phyloP scores from a whole-genome alignment of 192 early-diverging fungal genomes.

The Globomyces pollinis-pini region DNA sequence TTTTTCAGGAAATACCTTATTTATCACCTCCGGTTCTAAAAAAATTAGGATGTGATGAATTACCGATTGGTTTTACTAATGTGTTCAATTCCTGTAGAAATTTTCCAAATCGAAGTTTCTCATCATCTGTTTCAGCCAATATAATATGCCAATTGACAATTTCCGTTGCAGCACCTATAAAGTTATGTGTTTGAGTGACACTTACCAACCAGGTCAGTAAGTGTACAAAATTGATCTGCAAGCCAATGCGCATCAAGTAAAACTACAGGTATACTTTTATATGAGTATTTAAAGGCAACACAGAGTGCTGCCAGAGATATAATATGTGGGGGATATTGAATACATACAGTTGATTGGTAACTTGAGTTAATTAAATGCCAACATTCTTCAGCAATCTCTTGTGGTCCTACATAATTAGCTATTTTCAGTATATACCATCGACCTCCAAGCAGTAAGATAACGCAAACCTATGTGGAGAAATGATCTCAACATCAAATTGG shows the following conservation, averaged over 20 bases:
- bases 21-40: no score
- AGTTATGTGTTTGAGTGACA: background rate
- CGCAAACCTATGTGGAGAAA: constrained; percentile 5
- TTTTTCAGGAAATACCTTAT: no score
- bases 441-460: background rate
- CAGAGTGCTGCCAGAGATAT: background rate
- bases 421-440: background rate
- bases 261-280: background rate
- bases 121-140: no score
- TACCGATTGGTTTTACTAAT: no score
- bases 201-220: background rate
- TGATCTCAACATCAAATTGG: constrained; percentile 9
- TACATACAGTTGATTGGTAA: background rate
- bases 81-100: no score
- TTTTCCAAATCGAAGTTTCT: no score
- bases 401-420: background rate
- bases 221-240: background rate
- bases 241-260: background rate
- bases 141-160: background rate
- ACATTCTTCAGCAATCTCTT: background rate
- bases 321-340: constrained; percentile 3
- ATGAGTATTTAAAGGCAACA: background rate
- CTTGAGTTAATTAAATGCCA: constrained; percentile 1
- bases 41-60: no score
- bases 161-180: background rate